phyloP scores from a whole-genome alignment of 495 filamentous ascomycete species.

The Tuber umbilicatum region DNA sequence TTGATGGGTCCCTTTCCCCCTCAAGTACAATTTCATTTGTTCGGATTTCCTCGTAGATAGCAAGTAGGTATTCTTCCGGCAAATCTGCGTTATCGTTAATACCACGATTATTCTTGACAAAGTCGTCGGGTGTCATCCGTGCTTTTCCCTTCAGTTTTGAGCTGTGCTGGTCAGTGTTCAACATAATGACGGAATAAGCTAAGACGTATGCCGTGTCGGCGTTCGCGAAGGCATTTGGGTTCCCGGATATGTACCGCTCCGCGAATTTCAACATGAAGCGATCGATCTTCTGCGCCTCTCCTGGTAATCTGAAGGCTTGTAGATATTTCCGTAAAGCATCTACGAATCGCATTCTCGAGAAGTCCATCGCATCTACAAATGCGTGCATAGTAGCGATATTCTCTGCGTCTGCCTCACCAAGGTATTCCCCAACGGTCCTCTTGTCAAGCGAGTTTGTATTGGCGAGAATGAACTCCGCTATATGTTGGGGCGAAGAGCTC shows the following conservation, averaged over 20 bases:
- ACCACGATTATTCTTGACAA: slow-evolving; percentile 96
- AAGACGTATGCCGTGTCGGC: slow-evolving; percentile 96
- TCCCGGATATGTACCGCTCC: slow-evolving; percentile 85
- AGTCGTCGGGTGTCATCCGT: slow-evolving; percentile 92
- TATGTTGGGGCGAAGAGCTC: slow-evolving; percentile 67
- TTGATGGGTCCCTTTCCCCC: slow-evolving; percentile 80
- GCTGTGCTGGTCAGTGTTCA: slow-evolving; percentile 96
- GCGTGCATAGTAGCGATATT: slow-evolving; percentile 98
- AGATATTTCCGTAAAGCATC: slow-evolving; percentile 85
- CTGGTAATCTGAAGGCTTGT: slow-evolving; percentile 89
- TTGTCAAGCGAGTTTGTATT: slow-evolving; percentile 76
- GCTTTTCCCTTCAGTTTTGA: slow-evolving; percentile 63
- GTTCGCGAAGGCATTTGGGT: slow-evolving; percentile 96
- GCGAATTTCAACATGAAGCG: slow-evolving; percentile 99
- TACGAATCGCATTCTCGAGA: slow-evolving; percentile 85
- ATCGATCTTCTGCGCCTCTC: slow-evolving; percentile 98
- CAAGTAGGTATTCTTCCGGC: slow-evolving; percentile 80
- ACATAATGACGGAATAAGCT: slow-evolving; percentile 89
- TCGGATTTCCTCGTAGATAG: slow-evolving; percentile 87
- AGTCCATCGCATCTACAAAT: slow-evolving; percentile 94
- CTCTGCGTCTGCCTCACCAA: slow-evolving; percentile 84
- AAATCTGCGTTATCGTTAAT: slow-evolving; percentile 96
- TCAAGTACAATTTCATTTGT: slow-evolving; percentile 90
- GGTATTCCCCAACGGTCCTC: slow-evolving; percentile 83
- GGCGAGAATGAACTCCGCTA: slow-evolving; percentile 72